Evolutionary conservation across 208 protist genomes (phyloP).

Genomic region (Leishmania braziliensis): DNA sequence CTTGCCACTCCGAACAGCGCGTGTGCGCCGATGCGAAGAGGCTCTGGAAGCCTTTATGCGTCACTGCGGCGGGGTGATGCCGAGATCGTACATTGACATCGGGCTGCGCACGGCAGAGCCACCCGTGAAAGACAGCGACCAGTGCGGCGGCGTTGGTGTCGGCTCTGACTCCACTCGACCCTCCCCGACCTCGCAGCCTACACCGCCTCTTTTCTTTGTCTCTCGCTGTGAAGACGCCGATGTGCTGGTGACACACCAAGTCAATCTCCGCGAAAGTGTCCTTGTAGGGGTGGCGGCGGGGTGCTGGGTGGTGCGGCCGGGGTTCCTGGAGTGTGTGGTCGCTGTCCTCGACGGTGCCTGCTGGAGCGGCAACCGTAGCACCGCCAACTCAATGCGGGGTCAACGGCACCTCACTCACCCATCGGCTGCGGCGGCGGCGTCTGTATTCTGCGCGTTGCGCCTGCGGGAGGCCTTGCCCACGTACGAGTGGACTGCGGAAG

Average conservation of each 20-base stretch:
- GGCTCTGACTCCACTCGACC: neutral
- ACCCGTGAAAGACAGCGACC: neutral
- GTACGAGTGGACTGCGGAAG: constrained; percentile 24
- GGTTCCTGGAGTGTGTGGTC: constrained; percentile 38
- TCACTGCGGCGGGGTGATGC: neutral
- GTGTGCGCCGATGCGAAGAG: constrained; percentile 27
- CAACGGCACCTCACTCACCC: neutral
- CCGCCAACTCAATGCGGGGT: neutral
- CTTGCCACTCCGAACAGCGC: constrained; percentile 28
- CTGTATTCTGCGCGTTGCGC: constrained; percentile 4
- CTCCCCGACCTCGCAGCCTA: neutral
- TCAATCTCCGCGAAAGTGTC: constrained; percentile 68
- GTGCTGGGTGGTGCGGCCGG: constrained; percentile 56
- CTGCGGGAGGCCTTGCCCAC: constrained; percentile 16
- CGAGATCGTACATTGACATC: neutral
- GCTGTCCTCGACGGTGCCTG: constrained; percentile 19
- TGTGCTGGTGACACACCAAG: constrained; percentile 68
- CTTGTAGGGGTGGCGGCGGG: constrained; percentile 66
- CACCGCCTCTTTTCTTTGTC: constrained; percentile 29
- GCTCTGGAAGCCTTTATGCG: constrained; percentile 7
- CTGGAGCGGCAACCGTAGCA: neutral
- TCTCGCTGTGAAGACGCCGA: constrained; percentile 44
- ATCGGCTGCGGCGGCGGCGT: neutral
- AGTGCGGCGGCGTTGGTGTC: neutral
- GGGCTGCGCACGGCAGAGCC: neutral